Base-by-base conservation (phyloP, 169 alveolate species). In the Cryptosporidium muris region DNA sequence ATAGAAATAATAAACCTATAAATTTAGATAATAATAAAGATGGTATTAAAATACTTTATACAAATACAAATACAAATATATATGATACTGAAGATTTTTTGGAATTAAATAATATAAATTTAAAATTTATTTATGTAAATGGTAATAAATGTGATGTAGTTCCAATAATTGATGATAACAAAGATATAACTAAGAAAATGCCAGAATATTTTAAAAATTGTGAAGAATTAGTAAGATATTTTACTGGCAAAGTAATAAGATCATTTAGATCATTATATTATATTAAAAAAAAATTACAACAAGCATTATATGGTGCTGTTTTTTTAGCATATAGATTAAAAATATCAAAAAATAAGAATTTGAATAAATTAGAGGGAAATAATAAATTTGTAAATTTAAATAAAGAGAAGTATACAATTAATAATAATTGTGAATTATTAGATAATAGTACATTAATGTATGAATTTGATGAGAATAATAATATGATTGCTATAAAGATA, bases 251-350 rank as follows among this genome's bases (percentile, higher is more conserved):
- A 38, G 85, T 74, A 16, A 6, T 74, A 14, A 74, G 74, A 36
- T 74, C 85, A 3, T 54, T 68, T 2, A 43, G 60, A 43, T 74
- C 85, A 8, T 63, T 74, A 2, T 74, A 54, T 25, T 74, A 74
- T 48, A 74, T 74, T 3, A 63, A 74, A 42, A 74, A 58, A 43
- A 74, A 74, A 34, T 63, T 74, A n/a, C 85, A 74, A 36, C 85
- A 74, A 43, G 85, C 85, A 43, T 12, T 74, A 14, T 74, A 74
- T 43, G 85, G 85, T 9, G 85, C 85, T 2, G 85, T 74, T 1
- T 74, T 74, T 58, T 25, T 74, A 34, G 85, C 85, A 3, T 74
- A 54, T 43, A 68, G 60, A 60, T 48, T 74, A 16, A 64, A 74
- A n/a, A 51, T 37, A 58, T 11, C 9, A 3, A 14, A 16, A 12